These are phyloP conservation scores for Arthrobotrys pseudoclavata DNA, from an alignment of 2,329 filamentous ascomycete genomes.

Conservation along the genomic window DNA sequence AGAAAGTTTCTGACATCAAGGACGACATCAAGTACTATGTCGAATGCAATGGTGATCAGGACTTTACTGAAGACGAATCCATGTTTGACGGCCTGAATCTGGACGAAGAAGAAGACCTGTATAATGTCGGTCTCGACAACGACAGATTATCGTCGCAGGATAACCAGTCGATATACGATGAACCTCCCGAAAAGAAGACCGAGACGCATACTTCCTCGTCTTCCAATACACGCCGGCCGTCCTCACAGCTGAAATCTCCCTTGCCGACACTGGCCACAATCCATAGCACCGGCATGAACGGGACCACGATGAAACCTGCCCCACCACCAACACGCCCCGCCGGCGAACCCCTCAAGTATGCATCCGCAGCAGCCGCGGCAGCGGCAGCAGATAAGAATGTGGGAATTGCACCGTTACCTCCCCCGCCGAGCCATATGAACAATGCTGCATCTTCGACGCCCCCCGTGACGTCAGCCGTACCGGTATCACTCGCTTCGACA, in stretches of 20 bases:
- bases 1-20: slow-evolving; percentile 88
- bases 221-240: slow-evolving; percentile 77
- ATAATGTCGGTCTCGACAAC: slow-evolving; percentile 82
- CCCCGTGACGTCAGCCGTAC: slow-evolving; percentile 43
- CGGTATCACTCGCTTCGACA: slow-evolving; percentile 37
- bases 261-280: slow-evolving; percentile 91
- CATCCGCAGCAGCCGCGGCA: slow-evolving; percentile 92
- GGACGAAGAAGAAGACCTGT: slow-evolving; percentile 89
- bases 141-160: slow-evolving; percentile 96
- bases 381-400: slow-evolving; percentile 92
- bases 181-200: slow-evolving; percentile 73
- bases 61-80: slow-evolving; percentile 93
- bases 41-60: slow-evolving; percentile 85
- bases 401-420: slow-evolving; percentile 92
- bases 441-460: slow-evolving; percentile 60
- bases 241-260: slow-evolving; percentile 91
- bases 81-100: slow-evolving; percentile 96
- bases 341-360: slow-evolving; percentile 94
- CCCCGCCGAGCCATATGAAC: slow-evolving; percentile 77
- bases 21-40: slow-evolving; percentile 97
- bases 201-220: slow-evolving; percentile 63
- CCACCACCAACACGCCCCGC: slow-evolving; percentile 85
- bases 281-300: slow-evolving; percentile 77
- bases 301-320: slow-evolving; percentile 88
- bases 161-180: slow-evolving; percentile 90